Conservation (phyloP, 106 monocot species). For the Chionographis japonica region DNA sequence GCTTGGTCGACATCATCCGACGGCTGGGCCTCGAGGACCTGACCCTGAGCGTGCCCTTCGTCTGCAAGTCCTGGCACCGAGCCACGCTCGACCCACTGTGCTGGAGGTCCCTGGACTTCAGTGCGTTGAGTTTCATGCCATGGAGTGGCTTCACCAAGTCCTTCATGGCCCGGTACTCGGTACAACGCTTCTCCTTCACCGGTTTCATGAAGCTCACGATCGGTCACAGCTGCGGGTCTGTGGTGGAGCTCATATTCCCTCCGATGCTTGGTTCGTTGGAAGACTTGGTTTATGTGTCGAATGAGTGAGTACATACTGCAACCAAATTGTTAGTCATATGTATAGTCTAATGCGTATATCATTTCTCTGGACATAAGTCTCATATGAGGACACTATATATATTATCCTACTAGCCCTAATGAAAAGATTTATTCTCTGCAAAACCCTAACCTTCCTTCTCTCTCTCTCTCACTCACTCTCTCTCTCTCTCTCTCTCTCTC, state of each 20-base stretch:
- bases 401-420: too few relatives aligned
- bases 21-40: constrained; percentile 2
- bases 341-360: too few relatives aligned
- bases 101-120: constrained; percentile 15
- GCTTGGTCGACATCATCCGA: constrained; percentile 1
- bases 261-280: background rate
- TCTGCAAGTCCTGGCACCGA: constrained; percentile 9
- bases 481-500: too few relatives aligned
- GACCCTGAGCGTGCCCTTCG: background rate
- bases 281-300: background rate
- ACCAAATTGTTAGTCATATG: too few relatives aligned
- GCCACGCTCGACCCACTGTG: constrained; percentile 4
- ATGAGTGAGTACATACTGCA: background rate
- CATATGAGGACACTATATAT: too few relatives aligned
- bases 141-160: background rate
- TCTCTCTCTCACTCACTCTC: too few relatives aligned
- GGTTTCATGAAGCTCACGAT: constrained; percentile 8
- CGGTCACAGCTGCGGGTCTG: background rate
- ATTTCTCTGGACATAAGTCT: too few relatives aligned
- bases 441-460: too few relatives aligned
- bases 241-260: background rate
- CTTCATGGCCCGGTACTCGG: background rate
- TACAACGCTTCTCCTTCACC: background rate
- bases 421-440: too few relatives aligned
- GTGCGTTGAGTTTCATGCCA: background rate